Evolutionary conservation across 192 early-diverging fungal species (phyloP).

Genomic region (Podila epicladia): DNA sequence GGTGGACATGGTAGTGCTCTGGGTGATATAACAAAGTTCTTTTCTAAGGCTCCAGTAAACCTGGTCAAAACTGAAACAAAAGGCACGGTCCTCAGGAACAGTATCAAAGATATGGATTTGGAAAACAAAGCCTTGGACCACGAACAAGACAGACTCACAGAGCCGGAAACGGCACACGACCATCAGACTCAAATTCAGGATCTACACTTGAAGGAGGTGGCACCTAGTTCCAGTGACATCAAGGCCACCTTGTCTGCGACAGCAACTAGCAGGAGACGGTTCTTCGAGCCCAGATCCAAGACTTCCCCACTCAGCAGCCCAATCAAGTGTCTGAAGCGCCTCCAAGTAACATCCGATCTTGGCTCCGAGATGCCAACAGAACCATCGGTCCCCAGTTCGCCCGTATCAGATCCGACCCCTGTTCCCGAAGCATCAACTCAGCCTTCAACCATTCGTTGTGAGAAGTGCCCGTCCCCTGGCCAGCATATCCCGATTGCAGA

Average conservation of each 20-base stretch:
- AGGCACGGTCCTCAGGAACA: background rate
- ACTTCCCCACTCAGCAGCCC: background rate
- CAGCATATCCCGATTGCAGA: constrained; percentile 24
- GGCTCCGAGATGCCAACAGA: background rate
- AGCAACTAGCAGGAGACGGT: background rate
- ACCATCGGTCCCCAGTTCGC: background rate
- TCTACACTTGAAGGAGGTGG: background rate
- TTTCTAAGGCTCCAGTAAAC: constrained; percentile 25
- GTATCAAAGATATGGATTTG: background rate
- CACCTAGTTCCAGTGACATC: background rate
- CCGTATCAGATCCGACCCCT: background rate
- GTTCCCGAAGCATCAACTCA: background rate
- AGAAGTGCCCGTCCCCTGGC: constrained; percentile 25
- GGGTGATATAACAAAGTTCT: constrained; percentile 50
- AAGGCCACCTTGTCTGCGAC: no score
- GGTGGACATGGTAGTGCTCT: constrained; percentile 19
- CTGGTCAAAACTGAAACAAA: background rate
- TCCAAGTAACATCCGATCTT: background rate
- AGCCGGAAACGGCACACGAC: background rate
- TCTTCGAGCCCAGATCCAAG: constrained; percentile 11
- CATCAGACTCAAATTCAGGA: background rate
- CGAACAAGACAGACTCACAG: background rate
- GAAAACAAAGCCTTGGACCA: background rate
- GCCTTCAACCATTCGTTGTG: constrained; percentile 9
- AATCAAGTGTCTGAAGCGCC: background rate